Evolutionary conservation across 208 protist genomes (phyloP), one percentile per base, ranked within the genome.

Genomic region (Acanthamoeba sp.): DNA sequence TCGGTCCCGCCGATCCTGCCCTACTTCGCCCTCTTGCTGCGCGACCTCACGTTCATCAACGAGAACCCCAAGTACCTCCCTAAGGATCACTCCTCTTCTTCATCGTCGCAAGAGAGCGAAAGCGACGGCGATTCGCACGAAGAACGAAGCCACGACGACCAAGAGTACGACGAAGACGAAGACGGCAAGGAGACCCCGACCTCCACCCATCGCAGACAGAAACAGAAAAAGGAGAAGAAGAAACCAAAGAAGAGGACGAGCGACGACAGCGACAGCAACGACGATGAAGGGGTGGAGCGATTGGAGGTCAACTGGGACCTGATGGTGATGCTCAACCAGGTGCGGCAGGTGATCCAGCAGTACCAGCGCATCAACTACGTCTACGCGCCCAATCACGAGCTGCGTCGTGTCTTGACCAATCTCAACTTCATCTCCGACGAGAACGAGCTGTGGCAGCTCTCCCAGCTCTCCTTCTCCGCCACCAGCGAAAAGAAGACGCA

Each of bases 21-120:
- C 48, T 87, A 87, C 45, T 87, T 87, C 38, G 78, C 78, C 18
- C 48, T 87, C 27, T 40, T 87, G 29, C 48, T 87, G 78, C 78
- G 78, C 45, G 78, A 87, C 38, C 38, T 87, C 48, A 87, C 78
- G 10, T 87, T 87, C 78, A 48, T 87, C 48, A 50, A 62, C 29
- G 78, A 87, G 45, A 87, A 87, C 29, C 45, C 38, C 38, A 87
- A 87, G 40, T 87, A 87, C 38, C 69, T 87, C 45, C 16, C 48
- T 18, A 55, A 55, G 48, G 48, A 55, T 18, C 48, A 18, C 48
- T 12, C 48, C 48, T 55, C n/a, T n/a, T n/a, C n/a, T n/a, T n/a
- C n/a, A n/a, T n/a, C 48, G 6, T 18, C 48, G 0, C 48, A 12
- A 1, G 38, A 80, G 12, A 80, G 38, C 71, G 36, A 80, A 80